Evolutionary conservation across 495 filamentous ascomycete genomes (phyloP), one percentile per base, ranked within the genome.

Genomic region (Neurospora hispaniola): DNA sequence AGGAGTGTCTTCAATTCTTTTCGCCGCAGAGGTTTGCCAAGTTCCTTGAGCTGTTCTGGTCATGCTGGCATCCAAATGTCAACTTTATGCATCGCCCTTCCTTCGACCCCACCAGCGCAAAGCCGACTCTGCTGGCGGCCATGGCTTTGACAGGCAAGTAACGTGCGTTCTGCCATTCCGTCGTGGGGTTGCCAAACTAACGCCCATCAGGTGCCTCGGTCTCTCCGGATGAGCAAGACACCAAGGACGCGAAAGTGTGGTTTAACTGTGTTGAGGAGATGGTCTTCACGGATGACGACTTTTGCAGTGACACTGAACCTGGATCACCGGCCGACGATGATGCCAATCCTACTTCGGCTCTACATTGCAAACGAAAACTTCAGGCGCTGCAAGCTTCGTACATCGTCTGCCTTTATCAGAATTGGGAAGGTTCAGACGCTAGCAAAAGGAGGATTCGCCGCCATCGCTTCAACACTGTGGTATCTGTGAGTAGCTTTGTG

Each of bases 261-360:
- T 76, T 80, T 48, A 79, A 79, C 74, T 79, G 76, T 41, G 78
- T 80, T 38, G 78, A 80, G 27, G 78, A 80, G 70, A 79, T 80
- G 77, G 78, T 77, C 10, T 80, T 80, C 40, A 74, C 75, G 12
- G 78, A 80, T 48, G 75, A 75, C 39, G 78, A 80, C 69, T 80
- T 80, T 59, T 78, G 78, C 72, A 75, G 76, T 23, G 78, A 80
- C 68, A 74, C 74, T 3, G 78, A 80, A 16, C 73, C 77, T 10
- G 23, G 69, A 23, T 72, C 71, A 9, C 62, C 71, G 14, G 46
- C n/a, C 9, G 40, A 48, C 2, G 78, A 79, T 27, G 48, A 38
- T 3, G 12, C 69, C 5, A 42, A 69, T 8, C 76, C 73, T 5
- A 8, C 69, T 43, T 68, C 27, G 11, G 73, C 71, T 14, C 41